Evolutionary conservation across 148 eudicot genomes (phyloP), one percentile per base, ranked within the genome.

Genomic region (Drosera capensis): DNA sequence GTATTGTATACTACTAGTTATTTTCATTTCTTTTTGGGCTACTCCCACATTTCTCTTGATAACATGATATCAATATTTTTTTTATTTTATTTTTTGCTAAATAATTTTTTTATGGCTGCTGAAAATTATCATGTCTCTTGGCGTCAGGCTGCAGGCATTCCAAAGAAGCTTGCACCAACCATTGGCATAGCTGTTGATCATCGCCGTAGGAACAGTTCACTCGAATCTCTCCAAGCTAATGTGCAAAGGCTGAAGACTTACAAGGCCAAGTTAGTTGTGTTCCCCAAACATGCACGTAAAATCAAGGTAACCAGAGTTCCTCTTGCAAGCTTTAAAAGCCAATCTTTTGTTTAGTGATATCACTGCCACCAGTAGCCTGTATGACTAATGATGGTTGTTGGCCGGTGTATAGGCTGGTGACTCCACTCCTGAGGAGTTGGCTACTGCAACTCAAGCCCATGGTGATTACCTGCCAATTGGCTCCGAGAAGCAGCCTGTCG

Each of bases 241-340:
- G 80, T 75, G 1, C 79, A 75, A 57, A 72, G 86, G 75, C 62
- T 78, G 37, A 78, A 75, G 73, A 75, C 80, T 2, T 82, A 72
- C 73, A 82, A 82, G 65, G 86, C 86, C 58, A 82, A 82, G 70
- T 45, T 82, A 22, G 94, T 78, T 47, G 78, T 82, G 59, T 82
- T 78, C 86, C 94, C 94, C 52, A 68, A 78, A 22, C 62, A 62
- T 29, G 60, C 69, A 8, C 56, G 66, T 54, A 75, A 75, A 23
- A 30, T 71, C 41, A 82, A 82, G 82, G 92, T 81, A 48, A 28
- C n/a, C n/a, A n/a, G n/a, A n/a, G n/a, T n/a, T n/a, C n/a, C n/a
- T n/a, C n/a, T n/a, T n/a, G n/a, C n/a, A n/a, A n/a, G n/a, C n/a
- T n/a, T n/a, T n/a, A n/a, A n/a, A n/a, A n/a, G n/a, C n/a, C n/a